Evolutionary conservation across 495 filamentous ascomycete species (phyloP).

Genomic region (Parachaetomium inaequale): DNA sequence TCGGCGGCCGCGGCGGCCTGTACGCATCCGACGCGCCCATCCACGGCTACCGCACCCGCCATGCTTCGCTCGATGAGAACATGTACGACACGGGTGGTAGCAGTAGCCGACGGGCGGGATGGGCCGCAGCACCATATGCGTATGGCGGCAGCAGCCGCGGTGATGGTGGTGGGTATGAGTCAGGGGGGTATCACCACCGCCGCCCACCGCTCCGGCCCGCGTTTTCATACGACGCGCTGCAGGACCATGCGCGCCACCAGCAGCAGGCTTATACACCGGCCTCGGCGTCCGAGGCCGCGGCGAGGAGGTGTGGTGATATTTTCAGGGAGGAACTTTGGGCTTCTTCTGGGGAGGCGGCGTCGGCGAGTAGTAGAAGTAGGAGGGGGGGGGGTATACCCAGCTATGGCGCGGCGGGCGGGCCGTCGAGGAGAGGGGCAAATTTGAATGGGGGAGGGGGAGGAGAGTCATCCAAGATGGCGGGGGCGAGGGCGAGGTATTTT

Average conservation of each 20-base stretch:
- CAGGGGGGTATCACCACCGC: neutral
- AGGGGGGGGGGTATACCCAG: neutral
- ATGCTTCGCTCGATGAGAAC: slow-evolving; percentile 19
- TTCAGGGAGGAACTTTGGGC: neutral
- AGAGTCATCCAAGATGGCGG: neutral
- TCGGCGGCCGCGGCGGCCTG: neutral
- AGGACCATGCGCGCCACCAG: slow-evolving; percentile 8
- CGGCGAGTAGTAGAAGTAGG: too few species aligned
- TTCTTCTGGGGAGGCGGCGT: neutral
- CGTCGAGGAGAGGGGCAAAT: neutral
- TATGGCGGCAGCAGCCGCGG: neutral
- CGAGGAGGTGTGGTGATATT: neutral
- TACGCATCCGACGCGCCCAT: neutral
- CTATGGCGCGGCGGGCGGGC: neutral
- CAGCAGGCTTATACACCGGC: neutral
- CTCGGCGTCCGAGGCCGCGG: neutral
- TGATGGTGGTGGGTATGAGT: neutral
- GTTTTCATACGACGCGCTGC: slow-evolving; percentile 13
- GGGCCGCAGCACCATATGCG: neutral
- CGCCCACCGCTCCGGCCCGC: slow-evolving; percentile 9
- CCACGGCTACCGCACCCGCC: slow-evolving; percentile 16
- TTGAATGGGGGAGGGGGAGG: neutral
- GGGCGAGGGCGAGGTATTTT: neutral
- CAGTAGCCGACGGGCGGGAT: neutral
- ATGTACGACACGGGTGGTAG: slow-evolving; percentile 10